Evolutionary conservation across 2,329 filamentous ascomycete genomes (phyloP), one percentile per base, ranked within the genome.

Genomic region (Cercospora sesami): DNA sequence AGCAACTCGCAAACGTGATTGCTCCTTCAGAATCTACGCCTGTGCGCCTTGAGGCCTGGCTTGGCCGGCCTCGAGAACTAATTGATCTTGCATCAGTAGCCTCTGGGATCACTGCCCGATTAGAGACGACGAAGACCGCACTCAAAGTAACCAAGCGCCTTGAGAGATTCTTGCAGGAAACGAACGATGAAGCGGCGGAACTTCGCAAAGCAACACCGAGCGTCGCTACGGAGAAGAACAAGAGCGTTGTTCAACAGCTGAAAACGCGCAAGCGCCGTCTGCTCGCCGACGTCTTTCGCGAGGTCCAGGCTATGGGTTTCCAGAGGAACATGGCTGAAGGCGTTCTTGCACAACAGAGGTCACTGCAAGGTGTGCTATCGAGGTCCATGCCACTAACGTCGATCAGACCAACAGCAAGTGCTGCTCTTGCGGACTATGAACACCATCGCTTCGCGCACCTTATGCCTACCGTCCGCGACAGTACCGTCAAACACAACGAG

Each of bases 181-280:
- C 97, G 31, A 84, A 89, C 61, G 83, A 86, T 0, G 89, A 88
- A 1, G 91, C 93, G 71, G 82, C 86, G 2, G 88, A 93, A 68
- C 86, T 98, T 68, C 90, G 90, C 71, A 92, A 93, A 68, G 91
- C 93, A 71, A 99, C 95, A 0, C 95, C 95, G 0, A 83, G 86
- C 0, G 85, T 86, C n/a, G 81, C 96, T 57, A 97, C 87, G 0
- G 92, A 97, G 28, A 94, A 97, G 53, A 97, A 95, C 79, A 94
- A 94, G 77, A 86, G 89, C 10, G 79, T 86, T 16, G 88, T 97
- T 69, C 94, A 96, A 79, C 92, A 97, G 78, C 87, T 98, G 73
- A 98, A 97, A 83, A 89, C 88, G 2, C 87, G 92, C 74, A 99
- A 99, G 81, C 89, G 93, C 53, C 94, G 93, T 73, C 86, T 98